phyloP scores from a whole-genome alignment of 2,329 filamentous ascomycete species.

The Aspergillus neoniger region DNA sequence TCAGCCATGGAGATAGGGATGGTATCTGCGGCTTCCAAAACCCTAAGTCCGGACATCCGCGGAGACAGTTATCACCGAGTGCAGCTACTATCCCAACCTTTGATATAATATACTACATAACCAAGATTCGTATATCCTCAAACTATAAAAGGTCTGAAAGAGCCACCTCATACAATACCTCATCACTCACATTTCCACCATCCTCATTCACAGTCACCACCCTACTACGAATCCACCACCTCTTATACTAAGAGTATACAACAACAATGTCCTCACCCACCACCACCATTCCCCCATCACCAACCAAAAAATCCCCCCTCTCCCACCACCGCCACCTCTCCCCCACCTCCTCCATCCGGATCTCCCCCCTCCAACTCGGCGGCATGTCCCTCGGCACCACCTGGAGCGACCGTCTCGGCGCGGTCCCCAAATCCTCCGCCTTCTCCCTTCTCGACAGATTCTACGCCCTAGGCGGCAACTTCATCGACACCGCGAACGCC shows the following conservation, averaged over 20 bases:
- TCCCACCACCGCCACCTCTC: conserved; percentile 27
- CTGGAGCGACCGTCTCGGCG: conserved; percentile 38
- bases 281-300: neutral
- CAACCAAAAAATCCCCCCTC: neutral
- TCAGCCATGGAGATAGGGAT: neutral
- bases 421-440: conserved; percentile 47
- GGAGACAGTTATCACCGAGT: neutral
- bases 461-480: conserved; percentile 52
- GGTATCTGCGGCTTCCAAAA: neutral
- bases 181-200: neutral
- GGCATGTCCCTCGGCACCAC: conserved; percentile 33
- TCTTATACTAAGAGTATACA: too few species aligned
- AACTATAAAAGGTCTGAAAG: neutral
- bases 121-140: too few species aligned
- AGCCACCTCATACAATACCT: neutral
- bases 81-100: too few species aligned
- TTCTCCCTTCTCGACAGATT: conserved; percentile 53
- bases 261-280: neutral
- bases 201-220: neutral
- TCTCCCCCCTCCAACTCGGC: conserved; percentile 23
- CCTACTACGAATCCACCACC: neutral
- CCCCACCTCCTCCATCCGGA: conserved; percentile 33
- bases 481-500: conserved; percentile 54
- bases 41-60: neutral
- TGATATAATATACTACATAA: too few species aligned